Percentiles rank a stretch among this genome's conserved stretches.
phyloP scores from a whole-genome alignment of 352 stramenopile genomes.

The Thraustotheca clavata region DNA sequence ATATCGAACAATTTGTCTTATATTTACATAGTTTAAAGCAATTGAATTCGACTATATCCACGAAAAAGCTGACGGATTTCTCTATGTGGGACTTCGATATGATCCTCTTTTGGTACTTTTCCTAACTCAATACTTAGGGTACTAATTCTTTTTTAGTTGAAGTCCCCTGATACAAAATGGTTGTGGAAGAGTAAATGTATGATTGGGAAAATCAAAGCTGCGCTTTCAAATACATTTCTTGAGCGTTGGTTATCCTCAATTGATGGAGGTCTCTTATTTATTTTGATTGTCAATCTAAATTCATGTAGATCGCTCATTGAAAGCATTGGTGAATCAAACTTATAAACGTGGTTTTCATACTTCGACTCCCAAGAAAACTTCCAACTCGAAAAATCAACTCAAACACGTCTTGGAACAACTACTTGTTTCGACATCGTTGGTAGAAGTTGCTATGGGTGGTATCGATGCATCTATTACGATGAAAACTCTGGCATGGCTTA shows the following conservation, averaged over 20 bases:
- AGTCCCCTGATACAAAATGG: not conserved
- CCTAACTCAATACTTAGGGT: not conserved
- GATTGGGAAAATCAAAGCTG: not conserved
- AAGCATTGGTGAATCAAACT: no score
- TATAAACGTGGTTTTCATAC: no score
- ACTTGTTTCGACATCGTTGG: not conserved
- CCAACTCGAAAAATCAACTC: not conserved
- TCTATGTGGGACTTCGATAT: slow-evolving; percentile 66
- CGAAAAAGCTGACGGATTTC: slow-evolving; percentile 49
- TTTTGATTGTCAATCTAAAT: no score
- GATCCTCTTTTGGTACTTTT: slow-evolving; percentile 26
- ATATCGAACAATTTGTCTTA: no score
- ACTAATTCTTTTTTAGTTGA: slow-evolving; percentile 1
- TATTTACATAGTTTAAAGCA: no score
- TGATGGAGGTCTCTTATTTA: no score
- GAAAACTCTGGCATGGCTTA: not conserved
- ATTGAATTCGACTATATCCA: slow-evolving; percentile 71
- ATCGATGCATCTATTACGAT: not conserved
- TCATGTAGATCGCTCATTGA: no score
- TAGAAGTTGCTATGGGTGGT: not conserved
- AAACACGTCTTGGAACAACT: not conserved
- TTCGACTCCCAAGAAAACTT: no score
- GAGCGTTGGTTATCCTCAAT: no score
- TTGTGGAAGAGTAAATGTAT: slow-evolving; percentile 9
- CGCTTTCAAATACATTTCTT: not conserved